Conservation (phyloP, 2,329 filamentous ascomycete genomes). For the Aspergillus neotritici region DNA sequence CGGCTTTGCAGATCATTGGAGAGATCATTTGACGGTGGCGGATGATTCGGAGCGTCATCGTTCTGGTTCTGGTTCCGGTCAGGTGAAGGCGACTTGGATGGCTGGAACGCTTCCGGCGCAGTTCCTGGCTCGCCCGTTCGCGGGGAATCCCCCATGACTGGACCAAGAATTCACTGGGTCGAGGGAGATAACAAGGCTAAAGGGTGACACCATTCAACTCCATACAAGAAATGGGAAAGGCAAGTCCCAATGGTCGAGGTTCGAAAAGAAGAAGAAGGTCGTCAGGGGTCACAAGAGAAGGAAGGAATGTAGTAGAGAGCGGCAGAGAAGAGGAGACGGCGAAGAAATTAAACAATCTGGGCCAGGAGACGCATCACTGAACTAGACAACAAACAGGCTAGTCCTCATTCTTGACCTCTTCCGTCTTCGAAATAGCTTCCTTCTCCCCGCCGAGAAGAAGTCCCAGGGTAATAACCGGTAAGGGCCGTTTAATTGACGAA, state of each 20-base stretch:
- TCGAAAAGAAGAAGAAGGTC: slow-evolving; percentile 1
- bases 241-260: neutral
- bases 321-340: slow-evolving; percentile 1
- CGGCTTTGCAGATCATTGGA: slow-evolving; percentile 12
- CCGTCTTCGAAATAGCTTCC: too few relatives aligned
- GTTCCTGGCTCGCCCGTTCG: slow-evolving; percentile 26
- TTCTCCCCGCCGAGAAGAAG: too few relatives aligned
- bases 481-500: neutral
- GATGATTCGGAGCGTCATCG: slow-evolving; percentile 1
- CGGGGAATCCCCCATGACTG: slow-evolving; percentile 30
- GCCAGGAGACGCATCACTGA: neutral
- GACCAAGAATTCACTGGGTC: slow-evolving; percentile 13
- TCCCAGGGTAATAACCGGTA: too few relatives aligned
- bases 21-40: slow-evolving; percentile 10
- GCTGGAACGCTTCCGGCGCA: slow-evolving; percentile 27
- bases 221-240: neutral
- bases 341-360: slow-evolving; percentile 3
- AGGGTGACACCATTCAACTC: slow-evolving; percentile 13
- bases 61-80: slow-evolving; percentile 10
- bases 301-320: neutral
- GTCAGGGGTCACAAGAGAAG: slow-evolving; percentile 1
- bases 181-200: neutral
- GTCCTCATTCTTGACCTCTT: too few relatives aligned
- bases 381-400: neutral
- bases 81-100: slow-evolving; percentile 7